Percentiles rank a stretch among this genome's conserved stretches.
phyloP scores from a whole-genome alignment of 805 yeast species.

The Wickerhamiella vanderwaltii region DNA sequence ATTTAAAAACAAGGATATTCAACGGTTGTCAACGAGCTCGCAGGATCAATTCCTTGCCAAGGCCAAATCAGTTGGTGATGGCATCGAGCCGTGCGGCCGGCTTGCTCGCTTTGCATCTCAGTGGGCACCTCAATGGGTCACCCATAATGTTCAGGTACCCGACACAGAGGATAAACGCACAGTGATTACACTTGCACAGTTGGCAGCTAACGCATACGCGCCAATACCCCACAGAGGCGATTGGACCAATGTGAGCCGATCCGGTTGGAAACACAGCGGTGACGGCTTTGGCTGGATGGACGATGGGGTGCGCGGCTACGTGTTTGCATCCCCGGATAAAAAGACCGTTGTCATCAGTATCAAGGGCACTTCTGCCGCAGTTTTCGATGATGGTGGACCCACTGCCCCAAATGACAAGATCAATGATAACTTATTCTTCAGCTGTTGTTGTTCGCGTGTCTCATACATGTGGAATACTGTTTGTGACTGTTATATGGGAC shows the following conservation, averaged over 20 bases:
- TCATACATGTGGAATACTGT: conserved; percentile 88
- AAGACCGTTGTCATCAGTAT: conserved; percentile 59
- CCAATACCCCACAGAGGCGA: conserved; percentile 63
- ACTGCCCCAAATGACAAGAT: conserved; percentile 70
- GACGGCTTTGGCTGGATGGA: conserved; percentile 74
- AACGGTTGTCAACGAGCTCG: background rate
- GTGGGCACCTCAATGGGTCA: conserved; percentile 3
- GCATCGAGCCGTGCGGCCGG: conserved; percentile 6
- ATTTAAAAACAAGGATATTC: background rate
- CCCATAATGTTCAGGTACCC: conserved; percentile 42
- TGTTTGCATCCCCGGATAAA: conserved; percentile 52
- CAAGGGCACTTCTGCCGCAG: conserved; percentile 87
- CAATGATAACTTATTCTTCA: conserved; percentile 80
- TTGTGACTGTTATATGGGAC: conserved; percentile 75
- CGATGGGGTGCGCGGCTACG: conserved; percentile 81
- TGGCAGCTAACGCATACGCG: conserved; percentile 88
- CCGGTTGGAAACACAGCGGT: conserved; percentile 45
- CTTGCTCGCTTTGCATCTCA: background rate
- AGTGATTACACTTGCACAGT: conserved; percentile 59
- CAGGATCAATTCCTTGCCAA: conserved; percentile 1
- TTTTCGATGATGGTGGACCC: conserved; percentile 41
- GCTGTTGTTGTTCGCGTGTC: conserved; percentile 92
- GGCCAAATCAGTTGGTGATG: conserved; percentile 5
- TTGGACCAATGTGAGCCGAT: conserved; percentile 62
- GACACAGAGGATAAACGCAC: conserved; percentile 65